These are phyloP conservation scores for Crithidia expoeki DNA, from an alignment of 208 protist species.

Conservation along the genomic window DNA sequence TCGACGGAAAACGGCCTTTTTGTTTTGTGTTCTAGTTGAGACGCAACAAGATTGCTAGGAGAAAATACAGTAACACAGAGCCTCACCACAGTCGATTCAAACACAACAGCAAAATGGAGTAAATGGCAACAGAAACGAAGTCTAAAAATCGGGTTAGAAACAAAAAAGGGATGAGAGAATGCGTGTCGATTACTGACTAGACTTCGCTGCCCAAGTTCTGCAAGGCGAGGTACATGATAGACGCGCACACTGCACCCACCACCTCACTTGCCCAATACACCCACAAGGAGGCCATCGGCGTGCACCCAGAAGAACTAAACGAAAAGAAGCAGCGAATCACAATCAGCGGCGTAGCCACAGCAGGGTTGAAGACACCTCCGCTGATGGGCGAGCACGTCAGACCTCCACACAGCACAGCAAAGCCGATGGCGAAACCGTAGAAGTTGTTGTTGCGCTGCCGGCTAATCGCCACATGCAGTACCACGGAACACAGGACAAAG, in stretches of 20 bases:
- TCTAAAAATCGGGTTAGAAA: too few species aligned
- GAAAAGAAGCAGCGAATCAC: constrained; percentile 70
- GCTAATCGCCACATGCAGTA: constrained; percentile 75
- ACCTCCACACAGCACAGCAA: constrained; percentile 68
- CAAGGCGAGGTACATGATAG: constrained; percentile 75
- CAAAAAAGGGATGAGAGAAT: too few species aligned
- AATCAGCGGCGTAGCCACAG: constrained; percentile 67
- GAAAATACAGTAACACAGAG: too few species aligned
- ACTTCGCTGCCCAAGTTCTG: constrained; percentile 56
- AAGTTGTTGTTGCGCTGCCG: constrained; percentile 78
- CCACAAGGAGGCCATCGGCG: constrained; percentile 66
- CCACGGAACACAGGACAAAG: constrained; percentile 80
- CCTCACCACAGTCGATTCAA: too few species aligned
- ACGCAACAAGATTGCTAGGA: too few species aligned
- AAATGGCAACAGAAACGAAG: too few species aligned
- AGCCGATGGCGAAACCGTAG: constrained; percentile 81
- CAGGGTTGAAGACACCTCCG: constrained; percentile 82
- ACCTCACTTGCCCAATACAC: constrained; percentile 72
- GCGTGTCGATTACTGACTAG: too few species aligned
- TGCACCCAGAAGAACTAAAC: constrained; percentile 44
- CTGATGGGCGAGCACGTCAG: constrained; percentile 66
- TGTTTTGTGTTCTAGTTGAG: too few species aligned
- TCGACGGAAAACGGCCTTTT: too few species aligned
- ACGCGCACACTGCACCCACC: constrained; percentile 64
- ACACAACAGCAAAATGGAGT: too few species aligned